Conservation (phyloP, 306 rosid species). For the Macrotyloma uniflorum region DNA sequence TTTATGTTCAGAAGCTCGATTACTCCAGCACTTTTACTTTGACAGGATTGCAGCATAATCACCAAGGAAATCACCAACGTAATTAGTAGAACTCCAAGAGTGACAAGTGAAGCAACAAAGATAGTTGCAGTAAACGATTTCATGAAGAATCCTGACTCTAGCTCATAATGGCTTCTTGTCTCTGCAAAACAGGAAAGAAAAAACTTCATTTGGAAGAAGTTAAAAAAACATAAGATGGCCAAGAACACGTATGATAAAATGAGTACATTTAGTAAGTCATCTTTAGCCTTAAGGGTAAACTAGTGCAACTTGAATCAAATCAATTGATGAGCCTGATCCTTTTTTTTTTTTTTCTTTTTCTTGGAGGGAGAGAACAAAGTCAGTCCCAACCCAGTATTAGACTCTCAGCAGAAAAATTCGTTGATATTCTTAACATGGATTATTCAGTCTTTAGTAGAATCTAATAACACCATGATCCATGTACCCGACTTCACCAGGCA, state of each 20-base stretch:
- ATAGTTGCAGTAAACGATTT: constrained; percentile 67
- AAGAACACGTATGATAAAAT: not conserved
- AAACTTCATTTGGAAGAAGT: not conserved
- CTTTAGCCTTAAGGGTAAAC: not conserved
- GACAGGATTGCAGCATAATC: constrained; percentile 82
- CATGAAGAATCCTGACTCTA: constrained; percentile 84
- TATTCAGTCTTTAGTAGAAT: not conserved
- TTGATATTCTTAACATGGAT: not conserved
- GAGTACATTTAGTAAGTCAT: not conserved
- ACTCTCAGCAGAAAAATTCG: not conserved
- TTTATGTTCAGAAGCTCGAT: constrained; percentile 46
- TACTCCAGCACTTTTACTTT: constrained; percentile 59
- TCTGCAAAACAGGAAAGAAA: constrained; percentile 54
- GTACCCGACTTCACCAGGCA: not conserved
- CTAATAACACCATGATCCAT: not conserved
- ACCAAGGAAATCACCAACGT: constrained; percentile 66
- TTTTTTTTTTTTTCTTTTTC: not conserved
- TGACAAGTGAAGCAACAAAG: constrained; percentile 61
- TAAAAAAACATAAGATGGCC: not conserved
- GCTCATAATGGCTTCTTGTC: constrained; percentile 57
- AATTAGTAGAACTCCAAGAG: constrained; percentile 61
- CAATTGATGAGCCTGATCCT: not conserved
- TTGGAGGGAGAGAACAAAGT: not conserved
- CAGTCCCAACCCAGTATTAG: not conserved
- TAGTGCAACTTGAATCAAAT: constrained; percentile 22